phyloP scores from a whole-genome alignment of 495 filamentous ascomycete genomes.

The Xylaria cubensis region DNA sequence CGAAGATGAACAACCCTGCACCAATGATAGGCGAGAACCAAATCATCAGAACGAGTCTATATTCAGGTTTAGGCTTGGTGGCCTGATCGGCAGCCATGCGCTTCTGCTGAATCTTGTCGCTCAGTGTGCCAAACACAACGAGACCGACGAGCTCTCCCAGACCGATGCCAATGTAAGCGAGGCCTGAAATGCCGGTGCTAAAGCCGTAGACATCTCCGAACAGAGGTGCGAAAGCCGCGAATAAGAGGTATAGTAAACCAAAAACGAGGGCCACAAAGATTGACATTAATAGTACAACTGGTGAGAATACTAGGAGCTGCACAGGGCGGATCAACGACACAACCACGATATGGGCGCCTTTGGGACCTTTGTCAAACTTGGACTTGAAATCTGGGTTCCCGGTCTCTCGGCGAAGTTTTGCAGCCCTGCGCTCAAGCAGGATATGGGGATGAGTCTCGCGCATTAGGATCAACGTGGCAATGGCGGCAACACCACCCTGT shows the following conservation, averaged over 20 bases:
- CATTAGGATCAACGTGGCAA: constrained; percentile 53
- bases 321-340: constrained; percentile 56
- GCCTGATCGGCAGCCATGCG: constrained; percentile 31
- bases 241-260: constrained; percentile 77
- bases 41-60: constrained; percentile 59
- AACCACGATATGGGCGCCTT: constrained; percentile 41
- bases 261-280: constrained; percentile 77
- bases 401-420: constrained; percentile 51
- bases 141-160: constrained; percentile 47
- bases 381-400: constrained; percentile 48
- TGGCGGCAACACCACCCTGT: constrained; percentile 34
- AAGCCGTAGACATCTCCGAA: constrained; percentile 61
- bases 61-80: constrained; percentile 49
- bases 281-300: constrained; percentile 69
- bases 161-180: constrained; percentile 50
- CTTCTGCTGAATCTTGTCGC: constrained; percentile 35
- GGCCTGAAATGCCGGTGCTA: constrained; percentile 42
- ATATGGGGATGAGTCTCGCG: constrained; percentile 68
- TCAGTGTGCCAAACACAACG: constrained; percentile 32
- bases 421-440: constrained; percentile 62
- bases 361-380: constrained; percentile 53
- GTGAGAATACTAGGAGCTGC: constrained; percentile 59
- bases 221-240: constrained; percentile 67
- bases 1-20: constrained; percentile 57
- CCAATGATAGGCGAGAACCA: constrained; percentile 55